Percentiles rank a stretch among this genome's conserved stretches.
Conservation (phyloP, 257 asterid species). For the Gentiana dahurica region DNA sequence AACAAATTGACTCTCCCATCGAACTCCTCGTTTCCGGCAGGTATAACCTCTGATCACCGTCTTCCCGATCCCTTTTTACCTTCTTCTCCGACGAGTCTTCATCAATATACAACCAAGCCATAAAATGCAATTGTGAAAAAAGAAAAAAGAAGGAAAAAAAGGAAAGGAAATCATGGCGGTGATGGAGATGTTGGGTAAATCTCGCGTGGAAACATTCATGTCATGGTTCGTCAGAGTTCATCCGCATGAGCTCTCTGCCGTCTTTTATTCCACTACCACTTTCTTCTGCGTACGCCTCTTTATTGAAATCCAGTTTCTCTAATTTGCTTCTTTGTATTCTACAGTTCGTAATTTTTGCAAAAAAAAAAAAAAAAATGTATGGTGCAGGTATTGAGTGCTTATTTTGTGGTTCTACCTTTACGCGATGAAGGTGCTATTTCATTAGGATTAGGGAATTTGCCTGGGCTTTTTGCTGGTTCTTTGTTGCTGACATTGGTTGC, state of each 20-base stretch:
- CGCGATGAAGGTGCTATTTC: slow-evolving; percentile 99
- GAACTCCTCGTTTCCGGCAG: no score
- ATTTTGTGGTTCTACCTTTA: slow-evolving; percentile 91
- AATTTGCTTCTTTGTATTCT: background rate
- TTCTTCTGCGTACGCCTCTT: slow-evolving; percentile 67
- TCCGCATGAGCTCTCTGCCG: slow-evolving; percentile 68
- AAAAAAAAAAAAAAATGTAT: background rate
- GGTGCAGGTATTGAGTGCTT: slow-evolving; percentile 87
- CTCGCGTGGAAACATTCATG: slow-evolving; percentile 52
- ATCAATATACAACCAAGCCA: no score
- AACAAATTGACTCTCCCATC: background rate
- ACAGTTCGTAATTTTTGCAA: background rate
- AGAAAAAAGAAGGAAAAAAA: background rate
- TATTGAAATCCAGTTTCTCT: background rate
- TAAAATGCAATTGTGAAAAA: background rate
- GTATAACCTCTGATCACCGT: no score
- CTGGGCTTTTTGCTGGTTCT: slow-evolving; percentile 78
- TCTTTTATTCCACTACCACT: slow-evolving; percentile 66
- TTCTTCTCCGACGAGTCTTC: no score
- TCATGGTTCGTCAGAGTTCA: slow-evolving; percentile 65
- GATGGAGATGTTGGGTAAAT: slow-evolving; percentile 33
- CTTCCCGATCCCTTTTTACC: no score
- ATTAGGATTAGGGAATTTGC: slow-evolving; percentile 70
- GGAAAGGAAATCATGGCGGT: slow-evolving; percentile 6
- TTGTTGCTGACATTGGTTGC: slow-evolving; percentile 79